Base-by-base conservation (phyloP, 1,284 basidiomycete species). In the Testicularia cyperi region DNA sequence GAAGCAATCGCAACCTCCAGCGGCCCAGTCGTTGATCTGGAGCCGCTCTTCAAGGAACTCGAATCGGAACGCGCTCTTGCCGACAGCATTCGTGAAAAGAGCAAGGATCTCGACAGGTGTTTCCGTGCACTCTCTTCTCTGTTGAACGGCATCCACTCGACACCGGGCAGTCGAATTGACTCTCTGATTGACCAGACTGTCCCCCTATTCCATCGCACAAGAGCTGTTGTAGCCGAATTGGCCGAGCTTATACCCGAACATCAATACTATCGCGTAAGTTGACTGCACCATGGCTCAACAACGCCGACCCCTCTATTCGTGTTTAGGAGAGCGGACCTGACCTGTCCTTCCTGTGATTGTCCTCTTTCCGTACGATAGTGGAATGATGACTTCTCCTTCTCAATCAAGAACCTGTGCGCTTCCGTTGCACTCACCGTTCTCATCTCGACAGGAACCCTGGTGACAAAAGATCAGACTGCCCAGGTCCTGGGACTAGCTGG, bases 61-160 rank as follows among this genome's bases (percentile, higher is more conserved):
- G 65, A 68, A 28, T 20, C 32, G 2, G 58, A 68, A 26, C 39
- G 63, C 2, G 23, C 26, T 6, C 46, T 65, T 0, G 38, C 54
- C 6, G 65, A 68, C 25, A 39, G 16, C 3, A 57, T 70, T 19
- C 49, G 65, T 4, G 58, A 65, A 20, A 51, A 60, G 15, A 29
- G 45, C 21, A 68, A 70, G 34, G 62, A 65, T 18, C 28, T 70
- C 9, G 68, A 70, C 24, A 42, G 48, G 3, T 30, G 45, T 10
- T 49, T 48, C 22, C 51, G 68, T 2, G 24, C 48, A 3, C 43
- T 68, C 12, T 43, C 55, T 2, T 49, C 52, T 2, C 13, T 48
- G 10, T 39, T 68, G 19, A 66, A 68, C 20, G 33, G 46, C 5
- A 36, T 65, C 0, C 65, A 70, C 30, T 68, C 65, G 5, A 56